Evolutionary conservation across 306 rosid species (phyloP), one percentile per base, ranked within the genome.

Genomic region (Quercus berberidifolia): DNA sequence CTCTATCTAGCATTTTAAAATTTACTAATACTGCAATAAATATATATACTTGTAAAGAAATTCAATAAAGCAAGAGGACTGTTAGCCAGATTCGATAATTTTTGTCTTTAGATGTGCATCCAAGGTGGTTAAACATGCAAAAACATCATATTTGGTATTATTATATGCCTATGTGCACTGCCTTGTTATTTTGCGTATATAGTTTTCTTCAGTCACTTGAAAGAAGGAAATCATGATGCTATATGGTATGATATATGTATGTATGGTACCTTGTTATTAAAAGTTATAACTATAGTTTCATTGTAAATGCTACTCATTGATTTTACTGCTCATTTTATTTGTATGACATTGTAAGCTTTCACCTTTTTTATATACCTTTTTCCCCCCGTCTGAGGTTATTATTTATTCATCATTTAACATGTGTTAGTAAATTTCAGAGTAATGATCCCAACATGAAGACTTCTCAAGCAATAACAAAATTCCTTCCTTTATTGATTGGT

Each of bases 401-500:
- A 19, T 17, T 77, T 31, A 38, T 54, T 67, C 56, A 4, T 52
- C 54, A 57, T 8, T 60, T 78, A 54, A 63, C 54, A 6, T 43
- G 65, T 60, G 59, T 59, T 81, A 23, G 15, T 79, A 77, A 81
- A 49, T 82, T 83, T 67, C 97, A 96, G 99, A 74, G 77, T 67
- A 87, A 81, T 81, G 97, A 93, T 86, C 97, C 99, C 74, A 93
- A 81, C 90, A 80, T 87, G 99, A 96, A 96, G 96, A 90, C 76
- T 89, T 86, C 98, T 79, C 99, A 90, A 80, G 86, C 83, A 55
- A 69, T 91, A 74, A 91, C 98, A 77, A 87, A 96, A 85, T 54
- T 91, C 79, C 96, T 96, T 82, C 99, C 98, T 5, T 86, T 96
- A 77, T 81, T 96, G 93, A 93, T 96, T 59, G 99, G 99, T 79